These are phyloP conservation scores for Russula dissimulans DNA, from an alignment of 768 basidiomycete species.

Conservation along the genomic window DNA sequence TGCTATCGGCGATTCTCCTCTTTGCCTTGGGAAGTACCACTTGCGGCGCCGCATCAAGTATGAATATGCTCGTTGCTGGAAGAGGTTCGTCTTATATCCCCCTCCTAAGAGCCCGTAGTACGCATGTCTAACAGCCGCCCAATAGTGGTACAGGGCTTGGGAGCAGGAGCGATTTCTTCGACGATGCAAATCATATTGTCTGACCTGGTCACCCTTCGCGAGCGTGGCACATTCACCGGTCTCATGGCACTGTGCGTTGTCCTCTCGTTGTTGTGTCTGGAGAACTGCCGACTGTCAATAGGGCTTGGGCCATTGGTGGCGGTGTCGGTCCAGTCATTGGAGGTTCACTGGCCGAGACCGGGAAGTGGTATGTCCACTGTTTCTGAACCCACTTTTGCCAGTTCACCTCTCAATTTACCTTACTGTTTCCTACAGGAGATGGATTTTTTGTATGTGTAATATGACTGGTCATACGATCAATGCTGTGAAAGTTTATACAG, in stretches of 20 bases:
- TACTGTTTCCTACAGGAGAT: conserved; percentile 12
- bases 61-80: conserved; percentile 29
- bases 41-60: conserved; percentile 26
- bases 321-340: conserved; percentile 25
- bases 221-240: conserved; percentile 23
- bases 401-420: not conserved
- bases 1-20: conserved; percentile 21
- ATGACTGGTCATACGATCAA: not conserved
- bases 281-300: not conserved
- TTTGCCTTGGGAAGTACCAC: conserved; percentile 28
- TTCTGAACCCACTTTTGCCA: not conserved
- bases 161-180: conserved; percentile 25
- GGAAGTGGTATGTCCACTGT: conserved; percentile 2
- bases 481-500: conserved; percentile 9
- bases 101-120: too few relatives aligned
- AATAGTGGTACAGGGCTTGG: conserved; percentile 25
- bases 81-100: conserved; percentile 13
- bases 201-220: conserved; percentile 21
- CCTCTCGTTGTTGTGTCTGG: too few relatives aligned
- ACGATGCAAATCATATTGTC: conserved; percentile 26
- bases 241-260: conserved; percentile 25
- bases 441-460: conserved; percentile 17
- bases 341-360: conserved; percentile 21
- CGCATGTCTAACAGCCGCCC: not conserved
- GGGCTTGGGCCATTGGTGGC: conserved; percentile 24